phyloP scores from a whole-genome alignment of 306 rosid genomes.

The Carpinus fangiana region DNA sequence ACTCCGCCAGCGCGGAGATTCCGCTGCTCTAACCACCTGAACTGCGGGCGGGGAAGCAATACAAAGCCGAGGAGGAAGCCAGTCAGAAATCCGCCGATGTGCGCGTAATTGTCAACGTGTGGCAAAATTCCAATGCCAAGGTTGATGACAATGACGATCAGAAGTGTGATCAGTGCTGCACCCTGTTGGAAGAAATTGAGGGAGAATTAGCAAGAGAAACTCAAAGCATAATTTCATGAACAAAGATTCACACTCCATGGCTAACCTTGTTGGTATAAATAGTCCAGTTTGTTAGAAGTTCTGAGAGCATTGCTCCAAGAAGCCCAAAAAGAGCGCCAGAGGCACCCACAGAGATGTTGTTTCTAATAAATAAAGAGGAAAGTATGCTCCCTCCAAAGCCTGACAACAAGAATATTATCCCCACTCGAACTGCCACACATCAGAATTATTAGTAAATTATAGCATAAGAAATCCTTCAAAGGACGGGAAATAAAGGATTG shows the following conservation, averaged over 20 bases:
- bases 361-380: slow-evolving; percentile 60
- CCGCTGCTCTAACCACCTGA: slow-evolving; percentile 57
- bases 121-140: slow-evolving; percentile 84
- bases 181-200: slow-evolving; percentile 45
- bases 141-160: slow-evolving; percentile 64
- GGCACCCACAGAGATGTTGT: slow-evolving; percentile 85
- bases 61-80: slow-evolving; percentile 83
- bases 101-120: slow-evolving; percentile 82
- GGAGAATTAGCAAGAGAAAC: slow-evolving; percentile 11
- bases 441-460: background rate
- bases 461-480: background rate
- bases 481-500: no score
- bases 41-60: slow-evolving; percentile 75
- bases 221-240: background rate
- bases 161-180: slow-evolving; percentile 69
- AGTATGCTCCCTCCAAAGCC: slow-evolving; percentile 80
- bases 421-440: slow-evolving; percentile 62
- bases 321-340: slow-evolving; percentile 93
- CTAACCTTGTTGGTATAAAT: slow-evolving; percentile 77
- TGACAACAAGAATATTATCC: slow-evolving; percentile 62
- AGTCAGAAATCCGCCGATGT: slow-evolving; percentile 73
- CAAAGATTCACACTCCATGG: background rate
- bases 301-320: slow-evolving; percentile 97
- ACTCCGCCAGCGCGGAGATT: slow-evolving; percentile 44
- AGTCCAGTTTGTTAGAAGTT: slow-evolving; percentile 87